Evolutionary conservation across 2,329 filamentous ascomycete species (phyloP).

Genomic region (Berkeleyomyces basicola): DNA sequence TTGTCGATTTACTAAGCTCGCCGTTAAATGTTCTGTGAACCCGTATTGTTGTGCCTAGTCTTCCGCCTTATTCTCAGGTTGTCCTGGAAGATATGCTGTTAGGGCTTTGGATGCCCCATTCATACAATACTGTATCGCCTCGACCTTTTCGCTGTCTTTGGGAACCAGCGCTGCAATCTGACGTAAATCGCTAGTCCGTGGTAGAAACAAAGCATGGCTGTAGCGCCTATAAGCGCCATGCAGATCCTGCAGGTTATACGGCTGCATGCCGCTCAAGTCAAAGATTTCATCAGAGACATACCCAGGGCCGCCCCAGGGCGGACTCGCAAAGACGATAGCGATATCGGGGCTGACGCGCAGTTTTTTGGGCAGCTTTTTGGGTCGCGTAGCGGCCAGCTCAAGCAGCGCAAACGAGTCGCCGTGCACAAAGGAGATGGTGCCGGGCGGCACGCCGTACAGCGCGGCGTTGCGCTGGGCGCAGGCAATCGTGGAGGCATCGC

Average conservation of each 20-base stretch:
- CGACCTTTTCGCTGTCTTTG: slow-evolving; percentile 36
- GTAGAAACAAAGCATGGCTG: slow-evolving; percentile 62
- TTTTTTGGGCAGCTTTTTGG: slow-evolving; percentile 23
- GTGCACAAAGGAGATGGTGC: slow-evolving; percentile 63
- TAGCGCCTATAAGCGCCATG: slow-evolving; percentile 43
- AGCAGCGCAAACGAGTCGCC: slow-evolving; percentile 59
- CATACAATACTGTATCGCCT: slow-evolving; percentile 82
- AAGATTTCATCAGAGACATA: slow-evolving; percentile 53
- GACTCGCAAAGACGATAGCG: slow-evolving; percentile 39
- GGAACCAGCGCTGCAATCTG: slow-evolving; percentile 50
- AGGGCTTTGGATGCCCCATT: slow-evolving; percentile 73
- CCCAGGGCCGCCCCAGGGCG: slow-evolving; percentile 42
- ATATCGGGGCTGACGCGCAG: slow-evolving; percentile 26
- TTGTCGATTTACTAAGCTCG: background rate
- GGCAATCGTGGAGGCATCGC: slow-evolving; percentile 58
- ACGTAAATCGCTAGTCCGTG: slow-evolving; percentile 65
- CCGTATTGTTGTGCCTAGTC: background rate
- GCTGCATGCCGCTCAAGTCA: slow-evolving; percentile 71
- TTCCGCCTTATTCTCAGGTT: background rate
- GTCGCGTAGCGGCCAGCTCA: slow-evolving; percentile 12
- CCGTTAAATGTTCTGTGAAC: background rate
- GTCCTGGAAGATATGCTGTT: slow-evolving; percentile 40
- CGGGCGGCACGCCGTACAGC: slow-evolving; percentile 61
- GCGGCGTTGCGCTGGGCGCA: slow-evolving; percentile 88
- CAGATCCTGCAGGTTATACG: slow-evolving; percentile 55